Evolutionary conservation across 2,329 filamentous ascomycete species (phyloP), one percentile per base, ranked within the genome.

Genomic region (Nemania abortiva): DNA sequence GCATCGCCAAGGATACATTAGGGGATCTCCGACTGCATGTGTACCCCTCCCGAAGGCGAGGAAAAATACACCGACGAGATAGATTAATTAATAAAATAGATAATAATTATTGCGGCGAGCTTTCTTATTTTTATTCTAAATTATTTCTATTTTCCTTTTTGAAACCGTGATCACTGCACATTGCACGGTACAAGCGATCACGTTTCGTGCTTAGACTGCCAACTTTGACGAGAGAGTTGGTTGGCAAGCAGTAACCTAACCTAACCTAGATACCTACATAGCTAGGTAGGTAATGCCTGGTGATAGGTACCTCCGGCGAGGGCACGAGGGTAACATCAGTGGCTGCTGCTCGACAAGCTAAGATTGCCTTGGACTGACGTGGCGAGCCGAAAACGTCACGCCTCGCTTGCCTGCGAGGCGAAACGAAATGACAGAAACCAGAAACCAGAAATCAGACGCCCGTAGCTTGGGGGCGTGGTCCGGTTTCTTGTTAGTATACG

Each of bases 351-450:
- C 18, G 63, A 63, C 57, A 29, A 9, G 15, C 24, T 55, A 53
- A 56, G 58, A 60, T 49, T 65, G 56, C 61, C 68, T 68, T 22
- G 11, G 47, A 61, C 56, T 70, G 68, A 70, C 68, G 68, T 70
- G 68, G 68, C 68, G 65, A 39, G 52, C 42, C 24, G 24, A 11
- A 39, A 57, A 54, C 20, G 64, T 55, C 67, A 61, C 59, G 68
- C 37, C 56, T 57, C 22, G 39, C 59, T 53, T 55, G 55, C 31
- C 24, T 39, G 20, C 54, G 53, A 34, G 45, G 62, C 56, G 42
- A 61, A 56, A 49, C 31, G 34, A 63, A 62, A 50, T 50, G 39
- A 56, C 37, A 10, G 53, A 39, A 56, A 47, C 24, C 37, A 10
- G 53, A 39, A 56, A 47, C 24, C 18, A 56, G 13, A 45, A 13